phyloP scores from a whole-genome alignment of 2,329 filamentous ascomycete species.

The Coleophoma crateriformis region DNA sequence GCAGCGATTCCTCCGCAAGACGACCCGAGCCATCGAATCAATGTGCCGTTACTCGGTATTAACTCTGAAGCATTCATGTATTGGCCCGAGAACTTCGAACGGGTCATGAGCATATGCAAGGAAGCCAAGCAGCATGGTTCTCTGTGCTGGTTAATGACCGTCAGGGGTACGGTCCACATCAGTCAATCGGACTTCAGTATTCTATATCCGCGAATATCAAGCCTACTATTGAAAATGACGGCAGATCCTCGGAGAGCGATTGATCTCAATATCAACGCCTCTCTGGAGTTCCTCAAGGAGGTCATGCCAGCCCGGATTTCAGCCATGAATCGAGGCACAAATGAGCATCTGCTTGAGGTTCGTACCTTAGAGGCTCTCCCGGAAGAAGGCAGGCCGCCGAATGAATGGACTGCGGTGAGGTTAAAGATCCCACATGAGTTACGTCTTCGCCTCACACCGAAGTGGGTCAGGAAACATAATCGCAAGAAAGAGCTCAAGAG shows the following conservation, averaged over 20 bases:
- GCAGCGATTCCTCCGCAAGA: slow-evolving; percentile 39
- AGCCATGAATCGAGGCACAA: slow-evolving; percentile 44
- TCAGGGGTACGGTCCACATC: slow-evolving; percentile 57
- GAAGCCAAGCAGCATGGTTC: slow-evolving; percentile 44
- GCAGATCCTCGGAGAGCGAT: slow-evolving; percentile 58
- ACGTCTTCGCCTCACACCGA: slow-evolving; percentile 36
- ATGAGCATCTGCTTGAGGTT: slow-evolving; percentile 45
- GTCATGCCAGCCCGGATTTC: slow-evolving; percentile 42
- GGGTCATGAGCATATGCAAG: slow-evolving; percentile 48
- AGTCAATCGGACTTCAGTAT: slow-evolving; percentile 63
- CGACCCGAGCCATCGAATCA: slow-evolving; percentile 36
- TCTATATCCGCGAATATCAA: slow-evolving; percentile 54
- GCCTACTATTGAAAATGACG: slow-evolving; percentile 54
- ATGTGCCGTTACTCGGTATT: slow-evolving; percentile 54
- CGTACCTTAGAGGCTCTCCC: slow-evolving; percentile 38
- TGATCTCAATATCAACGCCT: slow-evolving; percentile 56
- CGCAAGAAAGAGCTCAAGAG: slow-evolving; percentile 24
- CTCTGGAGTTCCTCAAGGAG: slow-evolving; percentile 54
- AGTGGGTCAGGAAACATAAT: slow-evolving; percentile 25
- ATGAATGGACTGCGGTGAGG: slow-evolving; percentile 52
- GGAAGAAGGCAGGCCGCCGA: slow-evolving; percentile 45
- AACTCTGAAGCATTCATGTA: slow-evolving; percentile 67
- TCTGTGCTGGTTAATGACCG: slow-evolving; percentile 44
- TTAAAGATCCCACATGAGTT: slow-evolving; percentile 55
- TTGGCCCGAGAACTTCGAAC: slow-evolving; percentile 58